phyloP scores from a whole-genome alignment of 768 basidiomycete species.

The Tulasnella sp. region DNA sequence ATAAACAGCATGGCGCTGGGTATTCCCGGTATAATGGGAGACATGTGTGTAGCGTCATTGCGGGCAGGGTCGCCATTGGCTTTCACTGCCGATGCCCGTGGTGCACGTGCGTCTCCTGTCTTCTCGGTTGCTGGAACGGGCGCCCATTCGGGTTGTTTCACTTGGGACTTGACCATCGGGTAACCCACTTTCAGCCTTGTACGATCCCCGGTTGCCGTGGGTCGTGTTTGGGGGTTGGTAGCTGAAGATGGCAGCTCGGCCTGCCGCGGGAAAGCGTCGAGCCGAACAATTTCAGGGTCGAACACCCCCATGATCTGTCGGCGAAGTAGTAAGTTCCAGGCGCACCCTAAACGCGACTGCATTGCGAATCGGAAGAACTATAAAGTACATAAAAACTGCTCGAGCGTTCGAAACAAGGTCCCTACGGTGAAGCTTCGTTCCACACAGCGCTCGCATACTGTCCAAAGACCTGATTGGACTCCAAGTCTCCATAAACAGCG shows the following conservation, averaged over 20 bases:
- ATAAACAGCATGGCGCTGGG: background rate
- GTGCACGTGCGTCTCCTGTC: background rate
- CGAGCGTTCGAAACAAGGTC: background rate
- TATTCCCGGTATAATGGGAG: background rate
- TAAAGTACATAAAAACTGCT: too few species aligned
- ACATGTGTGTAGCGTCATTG: background rate
- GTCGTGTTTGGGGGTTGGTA: background rate
- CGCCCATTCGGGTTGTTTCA: background rate
- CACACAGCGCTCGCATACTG: conserved; percentile 49
- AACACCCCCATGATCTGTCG: background rate
- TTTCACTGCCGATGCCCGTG: background rate
- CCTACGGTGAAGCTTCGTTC: conserved; percentile 21
- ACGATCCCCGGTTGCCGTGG: background rate
- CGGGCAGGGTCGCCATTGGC: background rate
- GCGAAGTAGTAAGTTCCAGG: background rate
- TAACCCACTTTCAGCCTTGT: background rate
- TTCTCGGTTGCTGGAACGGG: background rate
- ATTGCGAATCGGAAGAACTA: too few species aligned
- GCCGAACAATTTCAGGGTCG: background rate
- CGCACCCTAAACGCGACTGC: too few species aligned
- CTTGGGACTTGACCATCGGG: background rate
- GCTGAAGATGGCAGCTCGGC: background rate
- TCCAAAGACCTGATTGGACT: conserved; percentile 52
- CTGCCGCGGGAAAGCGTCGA: background rate
- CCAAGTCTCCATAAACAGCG: conserved; percentile 49